These are phyloP conservation scores for Liquidambar formosana DNA, from an alignment of 164 flowering plant genomes.

Conservation along the genomic window DNA sequence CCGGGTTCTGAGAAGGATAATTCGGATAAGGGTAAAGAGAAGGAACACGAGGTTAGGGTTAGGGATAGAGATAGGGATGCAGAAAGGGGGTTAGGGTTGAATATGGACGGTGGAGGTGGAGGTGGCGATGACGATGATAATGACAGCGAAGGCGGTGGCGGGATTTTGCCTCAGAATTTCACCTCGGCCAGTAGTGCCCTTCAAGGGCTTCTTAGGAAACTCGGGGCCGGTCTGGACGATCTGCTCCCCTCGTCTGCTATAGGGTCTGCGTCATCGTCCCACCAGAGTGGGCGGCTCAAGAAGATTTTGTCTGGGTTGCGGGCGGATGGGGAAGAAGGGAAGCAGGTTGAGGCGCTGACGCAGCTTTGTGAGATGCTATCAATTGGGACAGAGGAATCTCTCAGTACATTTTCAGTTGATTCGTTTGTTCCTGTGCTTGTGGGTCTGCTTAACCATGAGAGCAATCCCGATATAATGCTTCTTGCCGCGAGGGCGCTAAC, in stretches of 20 bases:
- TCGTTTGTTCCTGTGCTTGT: conserved; percentile 96
- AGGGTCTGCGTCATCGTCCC: conserved; percentile 72
- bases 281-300: conserved; percentile 85
- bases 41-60: conserved; percentile 76
- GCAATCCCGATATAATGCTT: conserved; percentile 95
- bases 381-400: conserved; percentile 93
- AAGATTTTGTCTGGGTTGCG: conserved; percentile 86
- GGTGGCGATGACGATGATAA: conserved; percentile 57
- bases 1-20: conserved; percentile 40
- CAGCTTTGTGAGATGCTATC: conserved; percentile 97
- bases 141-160: conserved; percentile 73
- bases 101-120: conserved; percentile 43
- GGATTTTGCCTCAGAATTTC: conserved; percentile 76
- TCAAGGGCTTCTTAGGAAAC: conserved; percentile 81
- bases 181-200: conserved; percentile 91
- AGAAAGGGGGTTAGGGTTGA: conserved; percentile 50
- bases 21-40: conserved; percentile 86
- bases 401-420: conserved; percentile 93
- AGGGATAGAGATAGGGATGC: conserved; percentile 50
- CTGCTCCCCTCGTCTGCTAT: conserved; percentile 69
- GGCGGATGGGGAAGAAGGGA: conserved; percentile 97
- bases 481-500: conserved; percentile 97
- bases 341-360: conserved; percentile 89
- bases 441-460: conserved; percentile 87
- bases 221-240: conserved; percentile 96